phyloP scores from a whole-genome alignment of 345 rosid genomes.

The Gossypium mustelinum region DNA sequence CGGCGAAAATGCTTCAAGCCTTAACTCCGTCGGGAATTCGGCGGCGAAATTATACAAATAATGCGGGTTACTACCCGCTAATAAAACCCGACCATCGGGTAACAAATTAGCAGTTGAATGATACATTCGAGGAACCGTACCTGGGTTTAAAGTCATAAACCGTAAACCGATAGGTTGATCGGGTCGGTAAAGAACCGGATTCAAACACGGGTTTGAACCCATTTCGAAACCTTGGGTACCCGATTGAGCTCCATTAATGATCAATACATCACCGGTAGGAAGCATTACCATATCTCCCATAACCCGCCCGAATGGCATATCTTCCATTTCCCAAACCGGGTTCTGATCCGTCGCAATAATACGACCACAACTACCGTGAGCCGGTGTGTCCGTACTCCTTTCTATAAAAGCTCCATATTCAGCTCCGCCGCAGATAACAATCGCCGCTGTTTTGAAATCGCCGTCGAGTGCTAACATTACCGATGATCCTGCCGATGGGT shows the following conservation, averaged over 20 bases:
- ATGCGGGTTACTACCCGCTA: constrained; percentile 92
- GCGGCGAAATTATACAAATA: constrained; percentile 52
- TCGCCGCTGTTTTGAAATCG: constrained; percentile 46
- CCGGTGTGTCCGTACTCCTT: constrained; percentile 44
- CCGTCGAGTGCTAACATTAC: constrained; percentile 61
- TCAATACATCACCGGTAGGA: constrained; percentile 66
- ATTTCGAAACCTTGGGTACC: constrained; percentile 65
- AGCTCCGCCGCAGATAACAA: constrained; percentile 80
- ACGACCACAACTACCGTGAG: constrained; percentile 63
- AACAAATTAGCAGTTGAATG: constrained; percentile 85
- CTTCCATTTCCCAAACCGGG: constrained; percentile 69
- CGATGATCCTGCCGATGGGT: constrained; percentile 86
- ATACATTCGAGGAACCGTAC: constrained; percentile 75
- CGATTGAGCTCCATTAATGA: constrained; percentile 83
- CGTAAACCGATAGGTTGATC: constrained; percentile 57
- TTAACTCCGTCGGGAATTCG: constrained; percentile 67
- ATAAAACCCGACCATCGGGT: constrained; percentile 70
- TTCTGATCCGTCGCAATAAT: constrained; percentile 41
- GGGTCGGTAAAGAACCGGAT: constrained; percentile 58
- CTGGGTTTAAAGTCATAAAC: constrained; percentile 75
- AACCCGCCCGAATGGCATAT: constrained; percentile 78
- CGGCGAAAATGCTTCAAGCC: constrained; percentile 84
- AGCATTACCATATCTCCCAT: constrained; percentile 93
- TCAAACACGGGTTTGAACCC: constrained; percentile 55
- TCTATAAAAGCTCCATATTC: constrained; percentile 57